Conservation (phyloP, 202 grass and related monocot species). For the Bolboschoenoplectus hybrid region DNA sequence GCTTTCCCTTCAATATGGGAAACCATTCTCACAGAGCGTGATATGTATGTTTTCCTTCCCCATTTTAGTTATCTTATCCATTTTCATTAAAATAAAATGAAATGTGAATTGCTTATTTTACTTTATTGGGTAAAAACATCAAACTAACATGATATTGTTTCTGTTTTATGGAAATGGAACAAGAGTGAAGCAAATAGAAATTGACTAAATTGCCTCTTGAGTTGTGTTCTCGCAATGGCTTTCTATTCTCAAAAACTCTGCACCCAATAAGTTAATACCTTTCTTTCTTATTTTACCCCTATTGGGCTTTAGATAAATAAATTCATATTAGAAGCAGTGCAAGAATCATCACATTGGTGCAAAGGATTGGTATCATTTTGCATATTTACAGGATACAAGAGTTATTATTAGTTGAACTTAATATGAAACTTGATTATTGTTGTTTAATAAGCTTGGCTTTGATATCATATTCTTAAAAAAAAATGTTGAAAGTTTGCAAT, state of each 20-base stretch:
- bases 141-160: not conserved
- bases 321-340: not conserved
- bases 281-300: not conserved
- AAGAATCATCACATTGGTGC: not conserved
- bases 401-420: not conserved
- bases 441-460: not conserved
- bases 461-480: not conserved
- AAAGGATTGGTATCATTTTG: not conserved
- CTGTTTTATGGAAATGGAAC: not conserved
- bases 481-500: not conserved
- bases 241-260: not conserved
- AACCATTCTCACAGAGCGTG: conserved; percentile 83
- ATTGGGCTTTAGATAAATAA: not conserved
- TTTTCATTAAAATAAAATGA: not conserved
- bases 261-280: not conserved
- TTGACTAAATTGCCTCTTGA: not conserved
- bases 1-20: conserved; percentile 81
- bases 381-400: not conserved
- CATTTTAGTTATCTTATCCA: not conserved
- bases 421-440: not conserved
- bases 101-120: not conserved
- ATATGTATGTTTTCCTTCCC: conserved; percentile 61
- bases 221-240: not conserved
- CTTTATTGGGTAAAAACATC: not conserved
- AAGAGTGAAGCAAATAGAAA: not conserved